Percentiles rank a stretch among this genome's conserved stretches.
Evolutionary conservation across 345 rosid species (phyloP).

Genomic region (Mangifera indica): DNA sequence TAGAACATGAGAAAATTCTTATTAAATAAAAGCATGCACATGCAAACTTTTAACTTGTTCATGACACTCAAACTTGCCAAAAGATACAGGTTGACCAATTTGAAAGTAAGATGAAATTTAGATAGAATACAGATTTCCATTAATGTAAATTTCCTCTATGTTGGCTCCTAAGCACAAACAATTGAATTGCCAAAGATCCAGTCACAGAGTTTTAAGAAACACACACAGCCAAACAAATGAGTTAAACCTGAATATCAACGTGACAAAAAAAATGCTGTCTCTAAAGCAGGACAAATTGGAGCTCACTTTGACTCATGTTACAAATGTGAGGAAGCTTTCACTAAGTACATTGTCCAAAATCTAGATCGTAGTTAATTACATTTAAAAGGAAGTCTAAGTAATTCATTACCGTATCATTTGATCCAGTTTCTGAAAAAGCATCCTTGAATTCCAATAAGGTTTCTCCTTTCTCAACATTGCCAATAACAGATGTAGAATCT

Average conservation of each 20-base stretch:
- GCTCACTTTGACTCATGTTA: conserved; percentile 28
- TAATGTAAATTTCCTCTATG: background rate
- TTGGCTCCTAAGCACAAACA: background rate
- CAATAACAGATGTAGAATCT: conserved; percentile 25
- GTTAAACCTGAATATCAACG: conserved; percentile 21
- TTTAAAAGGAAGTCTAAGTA: conserved; percentile 3
- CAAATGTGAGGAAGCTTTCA: conserved; percentile 3
- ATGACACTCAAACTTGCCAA: background rate
- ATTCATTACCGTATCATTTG: conserved; percentile 41
- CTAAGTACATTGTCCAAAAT: conserved; percentile 5
- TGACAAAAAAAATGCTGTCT: conserved; percentile 23
- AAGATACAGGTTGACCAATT: background rate
- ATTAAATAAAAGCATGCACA: conserved; percentile 1
- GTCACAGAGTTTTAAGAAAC: background rate
- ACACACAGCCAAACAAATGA: conserved; percentile 8
- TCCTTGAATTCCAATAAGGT: conserved; percentile 52
- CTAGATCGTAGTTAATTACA: conserved; percentile 3
- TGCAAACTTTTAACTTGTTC: background rate
- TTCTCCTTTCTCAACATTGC: conserved; percentile 28
- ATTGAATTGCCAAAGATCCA: background rate
- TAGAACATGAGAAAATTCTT: conserved; percentile 16
- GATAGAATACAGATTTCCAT: background rate
- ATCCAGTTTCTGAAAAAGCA: conserved; percentile 38
- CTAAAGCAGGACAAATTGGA: conserved; percentile 19
- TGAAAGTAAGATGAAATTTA: background rate